Percentiles rank a stretch among this genome's conserved stretches.
phyloP scores from a whole-genome alignment of 2,329 filamentous ascomycete species.

The Pseudogymnoascus sp. region DNA sequence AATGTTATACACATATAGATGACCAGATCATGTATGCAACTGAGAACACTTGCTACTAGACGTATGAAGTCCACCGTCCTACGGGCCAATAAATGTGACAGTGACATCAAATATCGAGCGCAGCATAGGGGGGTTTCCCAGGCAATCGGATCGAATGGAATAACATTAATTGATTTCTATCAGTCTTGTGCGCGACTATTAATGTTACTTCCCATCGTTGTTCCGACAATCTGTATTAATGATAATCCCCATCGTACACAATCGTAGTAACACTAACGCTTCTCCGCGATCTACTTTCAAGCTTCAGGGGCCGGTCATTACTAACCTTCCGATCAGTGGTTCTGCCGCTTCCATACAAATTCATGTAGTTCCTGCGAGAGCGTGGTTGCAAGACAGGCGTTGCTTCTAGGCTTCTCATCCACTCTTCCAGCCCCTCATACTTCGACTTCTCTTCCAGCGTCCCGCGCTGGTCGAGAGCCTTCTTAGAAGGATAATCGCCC shows the following conservation, averaged over 20 bases:
- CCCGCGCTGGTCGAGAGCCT: neutral
- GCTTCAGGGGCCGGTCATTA: neutral
- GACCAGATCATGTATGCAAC: neutral
- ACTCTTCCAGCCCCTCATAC: neutral
- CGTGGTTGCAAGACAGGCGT: neutral
- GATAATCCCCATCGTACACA: neutral
- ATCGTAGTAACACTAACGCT: neutral
- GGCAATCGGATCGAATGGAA: neutral
- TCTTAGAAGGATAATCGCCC: neutral
- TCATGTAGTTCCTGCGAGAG: neutral
- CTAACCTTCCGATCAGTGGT: neutral
- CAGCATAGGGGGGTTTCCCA: neutral
- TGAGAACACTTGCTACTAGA: neutral
- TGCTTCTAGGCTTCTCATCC: neutral
- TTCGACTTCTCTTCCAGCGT: neutral
- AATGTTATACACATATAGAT: constrained; percentile 7
- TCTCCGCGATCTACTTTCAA: neutral
- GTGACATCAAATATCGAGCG: neutral
- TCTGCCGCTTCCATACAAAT: neutral
- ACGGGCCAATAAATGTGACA: neutral
- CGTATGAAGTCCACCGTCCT: neutral
- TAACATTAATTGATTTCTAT: neutral
- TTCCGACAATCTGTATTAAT: neutral
- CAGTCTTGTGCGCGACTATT: neutral
- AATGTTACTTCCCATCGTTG: neutral